A percentile compares a stretch with the other conserved stretches of the same genome.
These are phyloP conservation scores for Suillus brevipes DNA, from an alignment of 768 basidiomycete species.

Conservation along the genomic window DNA sequence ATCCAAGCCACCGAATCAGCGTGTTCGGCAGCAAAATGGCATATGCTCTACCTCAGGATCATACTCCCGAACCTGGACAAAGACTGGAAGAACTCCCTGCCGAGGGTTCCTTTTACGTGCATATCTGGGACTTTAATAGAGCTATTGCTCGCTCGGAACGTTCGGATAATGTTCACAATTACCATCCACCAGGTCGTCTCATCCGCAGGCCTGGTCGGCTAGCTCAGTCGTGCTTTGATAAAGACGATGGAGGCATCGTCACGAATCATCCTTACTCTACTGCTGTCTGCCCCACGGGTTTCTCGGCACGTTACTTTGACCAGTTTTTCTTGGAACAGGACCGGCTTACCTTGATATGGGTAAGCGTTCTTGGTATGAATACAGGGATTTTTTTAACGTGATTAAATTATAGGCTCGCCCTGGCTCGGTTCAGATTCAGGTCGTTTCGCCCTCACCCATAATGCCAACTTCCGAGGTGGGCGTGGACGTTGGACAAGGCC, in stretches of 20 bases:
- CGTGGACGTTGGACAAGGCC: not conserved
- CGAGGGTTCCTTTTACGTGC: not conserved
- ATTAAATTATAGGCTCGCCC: not conserved
- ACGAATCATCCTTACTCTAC: not conserved
- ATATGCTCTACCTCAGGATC: not conserved
- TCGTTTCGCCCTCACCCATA: not conserved
- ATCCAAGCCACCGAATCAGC: slow-evolving; percentile 1
- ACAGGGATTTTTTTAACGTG: not conserved
- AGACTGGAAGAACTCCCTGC: not conserved
- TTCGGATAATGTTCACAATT: not conserved
- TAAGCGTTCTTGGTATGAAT: not conserved
- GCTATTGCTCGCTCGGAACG: not conserved
- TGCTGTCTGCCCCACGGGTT: not conserved
- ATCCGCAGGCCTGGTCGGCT: not conserved
- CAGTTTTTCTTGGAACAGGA: not conserved
- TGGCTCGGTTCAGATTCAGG: not conserved
- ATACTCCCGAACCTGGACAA: not conserved
- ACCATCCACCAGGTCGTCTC: not conserved
- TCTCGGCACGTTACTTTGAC: not conserved
- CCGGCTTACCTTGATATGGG: not conserved
- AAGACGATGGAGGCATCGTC: not conserved
- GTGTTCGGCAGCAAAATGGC: slow-evolving; percentile 2
- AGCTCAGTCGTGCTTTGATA: not conserved
- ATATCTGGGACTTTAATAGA: not conserved
- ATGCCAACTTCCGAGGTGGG: not conserved